Evolutionary conservation across 306 rosid species (phyloP).

Genomic region (Chamaecrista fasciculata): DNA sequence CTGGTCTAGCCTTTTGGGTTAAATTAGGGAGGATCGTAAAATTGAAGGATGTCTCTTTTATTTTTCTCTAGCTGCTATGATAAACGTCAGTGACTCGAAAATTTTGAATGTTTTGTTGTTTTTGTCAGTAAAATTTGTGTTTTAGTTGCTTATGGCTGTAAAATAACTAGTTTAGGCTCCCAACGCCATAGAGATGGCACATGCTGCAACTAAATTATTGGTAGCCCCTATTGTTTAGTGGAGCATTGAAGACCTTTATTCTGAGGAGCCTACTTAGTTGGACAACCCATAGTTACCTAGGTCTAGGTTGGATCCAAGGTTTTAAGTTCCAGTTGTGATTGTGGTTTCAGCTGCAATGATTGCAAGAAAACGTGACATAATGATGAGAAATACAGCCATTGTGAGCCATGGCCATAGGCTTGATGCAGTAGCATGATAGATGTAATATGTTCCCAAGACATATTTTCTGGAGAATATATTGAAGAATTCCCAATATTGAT

Average conservation of each 20-base stretch:
- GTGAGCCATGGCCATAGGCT: background rate
- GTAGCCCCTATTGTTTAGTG: background rate
- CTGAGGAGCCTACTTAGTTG: background rate
- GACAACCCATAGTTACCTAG: background rate
- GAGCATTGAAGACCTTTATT: background rate
- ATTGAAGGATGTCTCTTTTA: constrained; percentile 3
- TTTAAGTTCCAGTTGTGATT: background rate
- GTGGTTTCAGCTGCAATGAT: too few species aligned
- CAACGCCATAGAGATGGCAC: constrained; percentile 1
- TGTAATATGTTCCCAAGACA: background rate
- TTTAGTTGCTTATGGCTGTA: background rate
- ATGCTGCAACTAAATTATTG: background rate
- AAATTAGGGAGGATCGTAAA: constrained; percentile 6
- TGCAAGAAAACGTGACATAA: background rate
- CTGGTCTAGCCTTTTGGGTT: background rate
- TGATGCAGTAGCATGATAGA: background rate
- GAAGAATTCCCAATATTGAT: constrained; percentile 6
- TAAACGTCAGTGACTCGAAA: constrained; percentile 20
- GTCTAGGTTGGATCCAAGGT: too few species aligned
- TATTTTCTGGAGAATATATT: constrained; percentile 9
- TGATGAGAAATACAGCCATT: background rate
- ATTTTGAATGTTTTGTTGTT: background rate
- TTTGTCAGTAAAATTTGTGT: background rate
- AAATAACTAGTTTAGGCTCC: background rate
- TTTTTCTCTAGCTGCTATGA: background rate